Evolutionary conservation across 2,329 filamentous ascomycete genomes (phyloP).

Genomic region (Paraconiothyrium sp.): DNA sequence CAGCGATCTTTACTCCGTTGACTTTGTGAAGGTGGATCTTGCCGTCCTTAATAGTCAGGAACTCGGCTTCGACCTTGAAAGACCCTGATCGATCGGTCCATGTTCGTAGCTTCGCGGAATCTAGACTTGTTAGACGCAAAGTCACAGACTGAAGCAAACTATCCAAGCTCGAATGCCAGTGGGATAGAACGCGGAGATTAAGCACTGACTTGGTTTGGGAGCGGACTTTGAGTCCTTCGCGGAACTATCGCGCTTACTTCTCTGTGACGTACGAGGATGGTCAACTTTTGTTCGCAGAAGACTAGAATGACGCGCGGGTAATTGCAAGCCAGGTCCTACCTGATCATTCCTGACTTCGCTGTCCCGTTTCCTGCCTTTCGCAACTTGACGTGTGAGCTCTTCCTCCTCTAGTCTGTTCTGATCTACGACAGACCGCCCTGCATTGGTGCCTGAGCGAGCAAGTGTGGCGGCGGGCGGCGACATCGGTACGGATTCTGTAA

Average conservation of each 20-base stretch:
- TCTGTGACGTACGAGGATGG: constrained; percentile 76
- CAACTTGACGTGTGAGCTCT: constrained; percentile 80
- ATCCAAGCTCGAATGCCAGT: background rate
- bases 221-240: constrained; percentile 61
- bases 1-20: constrained; percentile 98
- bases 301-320: constrained; percentile 83
- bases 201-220: constrained; percentile 76
- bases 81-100: constrained; percentile 97
- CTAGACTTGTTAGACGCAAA: constrained; percentile 49
- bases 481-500: constrained; percentile 73
- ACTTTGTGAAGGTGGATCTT: constrained; percentile 98
- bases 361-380: constrained; percentile 69
- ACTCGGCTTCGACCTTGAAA: constrained; percentile 97
- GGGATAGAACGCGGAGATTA: background rate
- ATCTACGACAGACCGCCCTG: constrained; percentile 75
- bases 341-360: constrained; percentile 66
- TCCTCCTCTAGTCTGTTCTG: constrained; percentile 83
- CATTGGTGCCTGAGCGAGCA: constrained; percentile 65
- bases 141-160: background rate
- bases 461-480: constrained; percentile 58
- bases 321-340: constrained; percentile 79
- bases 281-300: constrained; percentile 72
- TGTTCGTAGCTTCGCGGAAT: constrained; percentile 81
- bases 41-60: constrained; percentile 90
- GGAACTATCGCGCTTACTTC: constrained; percentile 75